Conservation (phyloP, 345 rosid species). For the Syzygium jambos region DNA sequence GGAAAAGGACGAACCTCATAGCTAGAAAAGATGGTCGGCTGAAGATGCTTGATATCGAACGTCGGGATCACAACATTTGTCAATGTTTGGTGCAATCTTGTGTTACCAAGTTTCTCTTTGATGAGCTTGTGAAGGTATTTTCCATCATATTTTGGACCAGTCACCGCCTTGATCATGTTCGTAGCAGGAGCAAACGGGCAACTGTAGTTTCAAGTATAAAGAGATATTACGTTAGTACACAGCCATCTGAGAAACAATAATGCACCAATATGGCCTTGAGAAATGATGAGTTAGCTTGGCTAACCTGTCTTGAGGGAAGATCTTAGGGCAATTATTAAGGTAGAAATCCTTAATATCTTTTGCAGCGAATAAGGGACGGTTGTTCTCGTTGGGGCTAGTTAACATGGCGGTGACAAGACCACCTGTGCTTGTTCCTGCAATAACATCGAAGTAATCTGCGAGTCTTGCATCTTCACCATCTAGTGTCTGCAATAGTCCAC, state of each 20-base stretch:
- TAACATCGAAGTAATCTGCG: constrained; percentile 22
- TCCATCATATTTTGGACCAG: constrained; percentile 24
- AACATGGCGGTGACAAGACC: constrained; percentile 30
- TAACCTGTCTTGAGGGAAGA: constrained; percentile 17
- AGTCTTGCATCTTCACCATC: constrained; percentile 27
- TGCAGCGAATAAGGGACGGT: constrained; percentile 27
- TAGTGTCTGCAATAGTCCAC: constrained; percentile 10
- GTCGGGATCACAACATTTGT: constrained; percentile 29
- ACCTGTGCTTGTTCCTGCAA: constrained; percentile 23
- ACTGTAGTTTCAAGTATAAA: background rate
- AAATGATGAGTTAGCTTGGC: background rate
- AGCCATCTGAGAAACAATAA: background rate
- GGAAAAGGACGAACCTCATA: too few relatives aligned
- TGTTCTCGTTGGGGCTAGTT: constrained; percentile 14
- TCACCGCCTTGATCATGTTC: constrained; percentile 1
- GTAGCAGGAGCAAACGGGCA: background rate
- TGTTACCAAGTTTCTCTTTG: constrained; percentile 10
- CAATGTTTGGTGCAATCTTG: constrained; percentile 14
- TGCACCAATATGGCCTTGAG: background rate
- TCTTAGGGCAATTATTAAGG: constrained; percentile 8
- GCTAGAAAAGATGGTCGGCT: constrained; percentile 25
- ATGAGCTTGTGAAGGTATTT: constrained; percentile 9
- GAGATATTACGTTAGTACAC: background rate
- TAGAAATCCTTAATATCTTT: constrained; percentile 19
- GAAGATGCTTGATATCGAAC: constrained; percentile 22